Evolutionary conservation across 805 yeast genomes (phyloP).

Genomic region (Barnettozyma botsteinii): DNA sequence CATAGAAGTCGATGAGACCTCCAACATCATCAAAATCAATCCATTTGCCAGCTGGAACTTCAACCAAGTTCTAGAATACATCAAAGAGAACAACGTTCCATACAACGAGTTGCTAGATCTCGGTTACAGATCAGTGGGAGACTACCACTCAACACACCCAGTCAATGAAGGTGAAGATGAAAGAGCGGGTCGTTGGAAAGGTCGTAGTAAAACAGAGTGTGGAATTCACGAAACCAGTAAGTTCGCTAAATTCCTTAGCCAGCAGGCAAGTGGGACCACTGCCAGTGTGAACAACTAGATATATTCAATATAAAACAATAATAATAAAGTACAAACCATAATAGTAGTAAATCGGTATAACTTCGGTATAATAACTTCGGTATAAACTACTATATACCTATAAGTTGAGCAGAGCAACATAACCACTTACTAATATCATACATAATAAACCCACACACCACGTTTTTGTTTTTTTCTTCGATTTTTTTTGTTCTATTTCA

Average conservation of each 20-base stretch:
- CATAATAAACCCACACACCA: not conserved
- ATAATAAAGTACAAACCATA: too few relatives aligned
- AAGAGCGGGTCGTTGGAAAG: slow-evolving; percentile 96
- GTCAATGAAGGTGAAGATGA: slow-evolving; percentile 91
- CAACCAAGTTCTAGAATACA: slow-evolving; percentile 60
- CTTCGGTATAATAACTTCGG: too few relatives aligned
- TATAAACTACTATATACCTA: too few relatives aligned
- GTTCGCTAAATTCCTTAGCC: slow-evolving; percentile 54
- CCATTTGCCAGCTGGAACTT: slow-evolving; percentile 86
- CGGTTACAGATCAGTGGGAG: slow-evolving; percentile 91
- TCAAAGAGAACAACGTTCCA: slow-evolving; percentile 69
- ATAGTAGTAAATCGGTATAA: too few relatives aligned
- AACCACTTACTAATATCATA: too few relatives aligned
- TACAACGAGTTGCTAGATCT: slow-evolving; percentile 76
- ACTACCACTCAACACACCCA: slow-evolving; percentile 91
- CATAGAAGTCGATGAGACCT: slow-evolving; percentile 65
- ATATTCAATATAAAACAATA: not conserved
- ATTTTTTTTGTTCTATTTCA: not conserved
- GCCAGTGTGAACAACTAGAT: too few relatives aligned
- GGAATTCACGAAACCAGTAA: slow-evolving; percentile 84
- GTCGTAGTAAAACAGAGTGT: slow-evolving; percentile 87
- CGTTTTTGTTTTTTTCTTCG: not conserved
- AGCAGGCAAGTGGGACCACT: slow-evolving; percentile 7
- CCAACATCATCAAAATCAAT: slow-evolving; percentile 77
- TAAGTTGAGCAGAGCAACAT: too few relatives aligned